Conservation (phyloP, 2,329 filamentous ascomycete genomes). For the Ophiocordyceps robertsii region DNA sequence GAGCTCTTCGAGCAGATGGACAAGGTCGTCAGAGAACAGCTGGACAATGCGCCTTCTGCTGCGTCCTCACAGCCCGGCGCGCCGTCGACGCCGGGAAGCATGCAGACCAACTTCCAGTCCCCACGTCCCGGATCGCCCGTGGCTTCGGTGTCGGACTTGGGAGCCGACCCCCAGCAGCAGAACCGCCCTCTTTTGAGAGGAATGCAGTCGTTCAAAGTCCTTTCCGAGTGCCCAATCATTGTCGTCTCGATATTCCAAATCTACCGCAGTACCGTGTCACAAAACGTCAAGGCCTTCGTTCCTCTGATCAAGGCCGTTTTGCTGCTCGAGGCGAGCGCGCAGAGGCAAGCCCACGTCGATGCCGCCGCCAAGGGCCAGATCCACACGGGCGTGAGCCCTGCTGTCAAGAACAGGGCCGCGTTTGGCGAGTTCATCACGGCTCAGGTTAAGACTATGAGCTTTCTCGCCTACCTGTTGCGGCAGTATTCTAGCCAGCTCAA, state of each 20-base stretch:
- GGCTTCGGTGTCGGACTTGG: constrained; percentile 67
- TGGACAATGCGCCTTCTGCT: constrained; percentile 59
- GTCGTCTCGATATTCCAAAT: constrained; percentile 97
- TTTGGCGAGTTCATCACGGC: constrained; percentile 97
- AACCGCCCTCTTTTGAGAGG: constrained; percentile 73
- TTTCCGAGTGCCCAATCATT: constrained; percentile 96
- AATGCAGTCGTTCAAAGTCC: constrained; percentile 98
- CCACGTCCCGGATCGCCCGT: constrained; percentile 84
- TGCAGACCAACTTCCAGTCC: constrained; percentile 66
- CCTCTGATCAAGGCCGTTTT: constrained; percentile 87
- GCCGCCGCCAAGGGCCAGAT: constrained; percentile 67
- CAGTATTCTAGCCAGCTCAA: constrained; percentile 77
- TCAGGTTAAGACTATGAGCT: constrained; percentile 99
- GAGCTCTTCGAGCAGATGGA: constrained; percentile 96
- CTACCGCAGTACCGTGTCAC: constrained; percentile 63
- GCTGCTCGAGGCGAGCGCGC: constrained; percentile 77
- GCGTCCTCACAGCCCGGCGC: constrained; percentile 38
- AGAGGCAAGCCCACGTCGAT: constrained; percentile 82
- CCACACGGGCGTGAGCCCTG: constrained; percentile 84
- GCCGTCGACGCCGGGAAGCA: constrained; percentile 53
- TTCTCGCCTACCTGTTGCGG: constrained; percentile 81
- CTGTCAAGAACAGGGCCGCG: constrained; percentile 83
- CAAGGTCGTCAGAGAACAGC: constrained; percentile 84
- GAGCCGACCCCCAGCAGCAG: constrained; percentile 67
- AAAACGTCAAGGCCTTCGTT: constrained; percentile 85